Conservation (phyloP, 495 filamentous ascomycete genomes). For the Podospora pseudopauciseta region DNA sequence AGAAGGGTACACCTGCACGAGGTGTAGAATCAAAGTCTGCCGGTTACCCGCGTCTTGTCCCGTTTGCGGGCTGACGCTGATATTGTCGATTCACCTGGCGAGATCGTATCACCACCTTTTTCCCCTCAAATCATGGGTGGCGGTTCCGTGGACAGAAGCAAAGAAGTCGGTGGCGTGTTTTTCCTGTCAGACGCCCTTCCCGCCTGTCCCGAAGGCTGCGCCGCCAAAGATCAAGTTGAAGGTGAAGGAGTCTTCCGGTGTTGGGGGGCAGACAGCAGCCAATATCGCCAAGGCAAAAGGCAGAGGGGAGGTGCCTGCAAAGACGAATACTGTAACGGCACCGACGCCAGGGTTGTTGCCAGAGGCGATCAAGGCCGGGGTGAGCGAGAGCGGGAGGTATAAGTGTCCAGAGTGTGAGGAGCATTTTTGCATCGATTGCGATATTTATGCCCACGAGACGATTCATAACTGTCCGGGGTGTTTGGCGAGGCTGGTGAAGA, state of each 20-base stretch:
- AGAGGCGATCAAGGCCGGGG: constrained; percentile 46
- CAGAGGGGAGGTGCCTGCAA: constrained; percentile 11
- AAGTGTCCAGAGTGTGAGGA: constrained; percentile 77
- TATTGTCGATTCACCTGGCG: constrained; percentile 92
- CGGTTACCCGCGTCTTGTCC: constrained; percentile 88
- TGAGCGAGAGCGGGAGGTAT: constrained; percentile 84
- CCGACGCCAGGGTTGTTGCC: neutral
- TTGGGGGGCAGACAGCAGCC: neutral
- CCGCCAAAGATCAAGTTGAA: constrained; percentile 9
- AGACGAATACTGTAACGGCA: neutral
- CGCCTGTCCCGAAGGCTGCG: constrained; percentile 27
- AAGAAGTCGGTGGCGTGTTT: constrained; percentile 48
- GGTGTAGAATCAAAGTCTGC: constrained; percentile 88
- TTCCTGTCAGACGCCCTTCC: constrained; percentile 53
- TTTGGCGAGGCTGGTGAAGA: constrained; percentile 45
- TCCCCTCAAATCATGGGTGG: constrained; percentile 83
- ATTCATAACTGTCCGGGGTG: constrained; percentile 96
- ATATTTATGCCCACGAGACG: constrained; percentile 88
- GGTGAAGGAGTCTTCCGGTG: constrained; percentile 18
- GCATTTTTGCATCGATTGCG: constrained; percentile 97
- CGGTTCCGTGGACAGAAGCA: constrained; percentile 79
- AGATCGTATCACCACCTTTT: constrained; percentile 95
- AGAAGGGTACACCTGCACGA: constrained; percentile 88
- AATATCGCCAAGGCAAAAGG: constrained; percentile 15
- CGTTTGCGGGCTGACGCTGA: constrained; percentile 85